Percentiles rank a stretch among this genome's conserved stretches.
These are phyloP conservation scores for Poa annua DNA, from an alignment of 176 grass and related monocot genomes.

Conservation along the genomic window DNA sequence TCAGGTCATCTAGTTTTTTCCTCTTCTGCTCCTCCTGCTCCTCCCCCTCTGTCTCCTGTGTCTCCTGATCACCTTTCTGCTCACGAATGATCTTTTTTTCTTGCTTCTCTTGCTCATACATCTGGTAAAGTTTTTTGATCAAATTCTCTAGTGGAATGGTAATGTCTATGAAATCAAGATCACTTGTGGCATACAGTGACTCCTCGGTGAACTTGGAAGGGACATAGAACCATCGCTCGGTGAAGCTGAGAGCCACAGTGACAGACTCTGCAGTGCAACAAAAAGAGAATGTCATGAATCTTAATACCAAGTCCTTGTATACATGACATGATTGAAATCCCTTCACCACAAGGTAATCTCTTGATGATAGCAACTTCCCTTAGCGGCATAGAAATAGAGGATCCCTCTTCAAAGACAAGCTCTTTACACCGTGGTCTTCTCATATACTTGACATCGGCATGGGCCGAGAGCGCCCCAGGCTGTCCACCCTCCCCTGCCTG, in stretches of 20 bases:
- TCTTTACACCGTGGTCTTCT: background rate
- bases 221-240: background rate
- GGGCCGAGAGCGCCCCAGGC: background rate
- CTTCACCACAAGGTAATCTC: background rate
- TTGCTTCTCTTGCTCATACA: slow-evolving; percentile 21
- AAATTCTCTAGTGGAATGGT: background rate
- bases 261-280: background rate
- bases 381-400: background rate
- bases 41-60: background rate
- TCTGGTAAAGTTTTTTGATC: slow-evolving; percentile 17
- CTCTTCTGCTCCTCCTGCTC: slow-evolving; percentile 6
- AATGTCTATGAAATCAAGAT: slow-evolving; percentile 6
- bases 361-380: background rate
- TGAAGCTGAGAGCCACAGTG: slow-evolving; percentile 13
- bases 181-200: background rate
- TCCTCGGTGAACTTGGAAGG: background rate
- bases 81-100: background rate
- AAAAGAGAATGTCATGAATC: slow-evolving; percentile 4
- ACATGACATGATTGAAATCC: background rate
- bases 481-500: slow-evolving; percentile 1
- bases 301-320: background rate
- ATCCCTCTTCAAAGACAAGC: background rate
- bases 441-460: background rate
- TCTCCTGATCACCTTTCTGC: background rate
- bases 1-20: background rate